phyloP scores from a whole-genome alignment of 331 rosid species.

The Erythrophleum ivorense region DNA sequence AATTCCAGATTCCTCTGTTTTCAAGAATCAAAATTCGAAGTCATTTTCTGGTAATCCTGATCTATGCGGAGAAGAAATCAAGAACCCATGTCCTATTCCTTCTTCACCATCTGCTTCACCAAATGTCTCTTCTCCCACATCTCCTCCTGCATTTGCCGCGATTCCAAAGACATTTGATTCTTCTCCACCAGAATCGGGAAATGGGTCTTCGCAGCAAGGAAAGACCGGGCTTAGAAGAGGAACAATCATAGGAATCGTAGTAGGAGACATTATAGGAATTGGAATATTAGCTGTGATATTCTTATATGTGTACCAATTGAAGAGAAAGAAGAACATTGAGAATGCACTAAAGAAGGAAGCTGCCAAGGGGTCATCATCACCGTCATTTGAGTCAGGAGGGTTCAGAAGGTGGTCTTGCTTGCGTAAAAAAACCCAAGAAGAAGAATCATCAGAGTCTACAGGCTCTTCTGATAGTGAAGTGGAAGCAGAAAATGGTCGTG shows the following conservation, averaged over 20 bases:
- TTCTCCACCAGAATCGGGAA: constrained; percentile 40
- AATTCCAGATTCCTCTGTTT: constrained; percentile 55
- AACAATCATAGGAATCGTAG: constrained; percentile 69
- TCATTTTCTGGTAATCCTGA: constrained; percentile 62
- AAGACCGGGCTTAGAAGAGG: constrained; percentile 54
- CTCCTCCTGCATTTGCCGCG: constrained; percentile 91
- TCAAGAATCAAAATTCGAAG: constrained; percentile 47
- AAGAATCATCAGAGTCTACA: constrained; percentile 55
- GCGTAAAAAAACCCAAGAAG: constrained; percentile 65
- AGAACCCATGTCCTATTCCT: constrained; percentile 61
- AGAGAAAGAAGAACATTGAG: constrained; percentile 50
- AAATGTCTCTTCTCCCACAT: constrained; percentile 48
- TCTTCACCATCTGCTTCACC: constrained; percentile 63
- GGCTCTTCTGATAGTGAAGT: constrained; percentile 47
- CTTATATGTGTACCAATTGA: constrained; percentile 54
- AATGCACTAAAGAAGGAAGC: constrained; percentile 48
- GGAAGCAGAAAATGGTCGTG: constrained; percentile 35
- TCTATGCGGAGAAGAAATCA: constrained; percentile 66
- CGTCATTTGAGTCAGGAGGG: constrained; percentile 69
- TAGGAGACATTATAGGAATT: constrained; percentile 67
- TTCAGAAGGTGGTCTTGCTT: constrained; percentile 84
- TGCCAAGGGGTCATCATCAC: constrained; percentile 52
- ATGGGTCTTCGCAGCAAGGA: constrained; percentile 23
- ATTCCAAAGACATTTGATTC: constrained; percentile 68
- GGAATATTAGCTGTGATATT: constrained; percentile 59